Base-by-base conservation (phyloP, 306 rosid species). In the Nissolia schottii region DNA sequence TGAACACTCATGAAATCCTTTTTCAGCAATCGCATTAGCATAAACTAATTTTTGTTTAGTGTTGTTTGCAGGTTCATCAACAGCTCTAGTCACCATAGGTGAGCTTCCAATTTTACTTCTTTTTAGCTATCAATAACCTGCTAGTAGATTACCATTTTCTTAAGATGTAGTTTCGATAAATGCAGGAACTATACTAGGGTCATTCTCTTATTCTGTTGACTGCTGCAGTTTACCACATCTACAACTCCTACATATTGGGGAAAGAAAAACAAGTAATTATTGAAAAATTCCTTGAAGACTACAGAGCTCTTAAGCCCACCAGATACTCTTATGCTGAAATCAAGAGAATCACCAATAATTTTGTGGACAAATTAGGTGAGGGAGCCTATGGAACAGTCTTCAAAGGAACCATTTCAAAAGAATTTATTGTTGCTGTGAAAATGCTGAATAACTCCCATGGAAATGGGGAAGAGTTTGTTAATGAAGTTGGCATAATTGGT, bases 341-440 rank as follows among this genome's bases (percentile, higher is more conserved):
- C 0, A 75, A 75, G 49, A 53, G 82, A 76, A 85, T 85, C 24
- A 82, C 86, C 24, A 59, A 68, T 9, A 49, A 68, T 2, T 82
- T 85, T 22, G 8, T 4, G 32, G 66, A 82, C 27, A 81, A 71
- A 58, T 53, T 84, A 55, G 88, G 88, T 0, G 15, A 85, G 54
- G 86, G 84, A 48, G 73, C 84, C 15, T 79, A 66, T 62, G 88
- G 88, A 23, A 62, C 58, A 3, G 84, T 84, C 5, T 84, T 16
- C 37, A 78, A 78, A 64, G 84, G 82, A 58, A 53, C 19, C 12
- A 57, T 81, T 50, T 84, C 82, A 0, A 78, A 49, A 8, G 68
- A 68, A 60, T 4, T 74, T n/a, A 25, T 12, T 29, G 76, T 74
- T 60, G 80, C 77, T 15, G 77, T 80, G 27, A 74, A 80, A 22